These are phyloP conservation scores for Dissoconium aciculare DNA, from an alignment of 2,329 filamentous ascomycete species.

Conservation along the genomic window DNA sequence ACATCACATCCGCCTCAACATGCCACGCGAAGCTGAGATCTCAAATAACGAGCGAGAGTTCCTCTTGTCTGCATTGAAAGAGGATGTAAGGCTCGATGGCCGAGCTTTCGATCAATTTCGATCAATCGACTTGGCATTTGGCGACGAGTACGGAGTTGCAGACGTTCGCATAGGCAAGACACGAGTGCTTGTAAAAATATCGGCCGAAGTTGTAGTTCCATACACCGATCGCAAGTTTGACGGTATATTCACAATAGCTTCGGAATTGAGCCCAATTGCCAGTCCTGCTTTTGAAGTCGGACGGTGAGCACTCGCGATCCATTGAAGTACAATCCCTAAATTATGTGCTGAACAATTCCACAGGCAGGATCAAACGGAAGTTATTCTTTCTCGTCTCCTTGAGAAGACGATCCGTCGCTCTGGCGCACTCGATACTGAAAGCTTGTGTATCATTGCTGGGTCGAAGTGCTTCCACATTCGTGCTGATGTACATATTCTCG, in stretches of 20 bases:
- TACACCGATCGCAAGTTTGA: slow-evolving; percentile 84
- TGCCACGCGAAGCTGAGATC: slow-evolving; percentile 86
- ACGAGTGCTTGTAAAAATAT: slow-evolving; percentile 71
- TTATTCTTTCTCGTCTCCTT: slow-evolving; percentile 71
- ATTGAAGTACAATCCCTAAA: too few relatives aligned
- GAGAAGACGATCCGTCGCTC: slow-evolving; percentile 91
- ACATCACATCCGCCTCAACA: too few relatives aligned
- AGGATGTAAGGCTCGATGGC: slow-evolving; percentile 71
- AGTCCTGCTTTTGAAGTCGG: slow-evolving; percentile 80
- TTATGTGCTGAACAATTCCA: slow-evolving; percentile 51
- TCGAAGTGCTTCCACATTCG: slow-evolving; percentile 84
- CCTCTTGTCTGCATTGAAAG: slow-evolving; percentile 63
- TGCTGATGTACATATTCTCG: slow-evolving; percentile 80
- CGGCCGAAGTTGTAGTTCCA: slow-evolving; percentile 74
- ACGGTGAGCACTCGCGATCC: too few relatives aligned
- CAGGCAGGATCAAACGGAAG: slow-evolving; percentile 41
- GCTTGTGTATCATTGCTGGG: slow-evolving; percentile 80
- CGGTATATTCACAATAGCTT: slow-evolving; percentile 81
- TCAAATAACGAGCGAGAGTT: slow-evolving; percentile 82
- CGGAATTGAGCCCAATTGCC: slow-evolving; percentile 84
- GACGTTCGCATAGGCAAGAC: slow-evolving; percentile 84
- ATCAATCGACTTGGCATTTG: slow-evolving; percentile 62
- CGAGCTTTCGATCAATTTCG: slow-evolving; percentile 70
- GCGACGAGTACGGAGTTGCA: slow-evolving; percentile 78
- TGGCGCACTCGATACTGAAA: slow-evolving; percentile 85